Evolutionary conservation across 768 basidiomycete species (phyloP), one percentile per base, ranked within the genome.

Genomic region (Leccinum incarnatum): DNA sequence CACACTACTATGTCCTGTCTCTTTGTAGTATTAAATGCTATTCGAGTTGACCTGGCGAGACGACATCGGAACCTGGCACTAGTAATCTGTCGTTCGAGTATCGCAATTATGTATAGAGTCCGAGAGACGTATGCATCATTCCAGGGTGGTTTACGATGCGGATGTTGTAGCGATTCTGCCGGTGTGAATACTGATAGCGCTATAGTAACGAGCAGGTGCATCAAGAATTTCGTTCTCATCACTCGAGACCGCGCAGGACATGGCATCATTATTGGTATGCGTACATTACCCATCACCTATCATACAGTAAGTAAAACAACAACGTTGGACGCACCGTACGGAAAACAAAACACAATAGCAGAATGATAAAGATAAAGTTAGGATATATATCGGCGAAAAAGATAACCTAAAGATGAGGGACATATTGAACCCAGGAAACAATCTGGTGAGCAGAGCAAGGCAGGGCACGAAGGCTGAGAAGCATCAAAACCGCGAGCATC

Each of bases 41-140:
- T 52, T 36, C 10, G 19, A 45, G 42, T 19, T 19, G 42, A 45
- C 9, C 37, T n/a, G 37, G 17, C 37, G 15, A 34, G 9, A 34
- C 5, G 57, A 76, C 76, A n/a, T 90, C 92, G 11, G 93, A 95
- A 75, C 95, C 95, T 32, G 93, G 91, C 9, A 81, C n/a, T n/a
- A n/a, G n/a, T n/a, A n/a, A n/a, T n/a, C n/a, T n/a, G n/a, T n/a
- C 87, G 5, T 90, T 95, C 67, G 89, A 94, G 68, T 96, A 93
- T 73, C 84, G 86, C 70, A 96, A 96, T 72, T n/a, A n/a, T n/a
- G 85, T 89, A 30, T 68, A 73, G 54, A 34, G 23, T 8, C 29
- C 2, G 10, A 19, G n/a, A 42, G 12, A 5, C 4, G 40, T n/a
- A n/a, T n/a, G n/a, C 32, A 12, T 34, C 12, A 14, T 34, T 0